These are phyloP conservation scores for Lentinus tigrinus DNA, from an alignment of 768 basidiomycete species.

Conservation along the genomic window DNA sequence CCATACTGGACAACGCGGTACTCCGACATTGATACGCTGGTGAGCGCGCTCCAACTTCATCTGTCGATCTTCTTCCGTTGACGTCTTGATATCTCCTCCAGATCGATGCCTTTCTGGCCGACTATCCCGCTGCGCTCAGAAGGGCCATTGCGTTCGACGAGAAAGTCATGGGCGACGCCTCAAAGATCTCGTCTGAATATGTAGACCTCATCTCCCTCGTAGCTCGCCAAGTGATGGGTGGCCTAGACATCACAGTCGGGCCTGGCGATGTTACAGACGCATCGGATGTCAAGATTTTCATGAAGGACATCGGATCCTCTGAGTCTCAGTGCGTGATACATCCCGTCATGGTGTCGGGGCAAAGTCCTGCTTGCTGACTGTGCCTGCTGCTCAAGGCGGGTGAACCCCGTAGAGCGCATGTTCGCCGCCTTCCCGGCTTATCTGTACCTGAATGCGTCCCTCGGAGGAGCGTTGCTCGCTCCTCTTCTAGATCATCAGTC, in stretches of 20 bases:
- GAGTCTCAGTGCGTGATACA: not conserved
- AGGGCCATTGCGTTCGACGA: slow-evolving; percentile 23
- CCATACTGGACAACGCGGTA: slow-evolving; percentile 19
- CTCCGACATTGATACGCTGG: not conserved
- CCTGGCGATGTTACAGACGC: slow-evolving; percentile 17
- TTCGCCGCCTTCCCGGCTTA: slow-evolving; percentile 31
- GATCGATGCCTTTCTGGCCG: slow-evolving; percentile 21
- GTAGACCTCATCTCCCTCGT: slow-evolving; percentile 27
- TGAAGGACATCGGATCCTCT: slow-evolving; percentile 17
- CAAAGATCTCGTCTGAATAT: slow-evolving; percentile 20
- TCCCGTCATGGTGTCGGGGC: rapidly evolving
- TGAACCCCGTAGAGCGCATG: slow-evolving; percentile 34
- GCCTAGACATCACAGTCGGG: slow-evolving; percentile 28
- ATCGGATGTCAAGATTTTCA: slow-evolving; percentile 25
- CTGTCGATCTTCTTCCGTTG: not conserved
- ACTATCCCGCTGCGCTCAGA: slow-evolving; percentile 19
- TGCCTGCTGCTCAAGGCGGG: slow-evolving; percentile 12
- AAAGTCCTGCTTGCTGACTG: not conserved
- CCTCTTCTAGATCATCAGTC: slow-evolving; percentile 30
- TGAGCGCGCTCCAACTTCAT: not conserved
- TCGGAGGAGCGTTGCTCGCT: slow-evolving; percentile 24
- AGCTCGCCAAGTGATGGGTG: slow-evolving; percentile 26
- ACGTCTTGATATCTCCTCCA: not conserved
- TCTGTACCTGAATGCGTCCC: slow-evolving; percentile 31
- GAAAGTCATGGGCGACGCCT: slow-evolving; percentile 20